Base-by-base conservation (phyloP, 2,329 filamentous ascomycete genomes). In the Diplodia scrobiculata region DNA sequence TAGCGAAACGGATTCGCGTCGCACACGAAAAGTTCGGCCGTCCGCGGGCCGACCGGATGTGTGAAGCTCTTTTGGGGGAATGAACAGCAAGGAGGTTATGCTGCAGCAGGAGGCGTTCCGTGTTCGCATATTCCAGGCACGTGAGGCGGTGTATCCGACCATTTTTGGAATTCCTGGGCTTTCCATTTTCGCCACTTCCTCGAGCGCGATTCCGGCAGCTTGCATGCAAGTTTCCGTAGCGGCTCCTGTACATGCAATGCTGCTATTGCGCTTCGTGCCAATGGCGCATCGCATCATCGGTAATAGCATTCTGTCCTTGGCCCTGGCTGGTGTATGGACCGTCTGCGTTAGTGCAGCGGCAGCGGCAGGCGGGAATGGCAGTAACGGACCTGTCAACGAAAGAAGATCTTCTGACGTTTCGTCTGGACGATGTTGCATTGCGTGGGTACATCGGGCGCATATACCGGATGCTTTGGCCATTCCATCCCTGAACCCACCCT, bases 341-440 rank as follows among this genome's bases (percentile, higher is more conserved):
- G 14, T n/a, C n/a, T 27, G 45, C 29, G 10, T 7, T 50, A 38
- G 58, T 14, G 27, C 29, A 21, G 45, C 58, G 17, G 29, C 17
- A 25, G 34, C 34, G 7, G n/a, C 29, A 19, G 27, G 29, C 21
- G n/a, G 11, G 9, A 10, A 27, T 17, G 13, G 36, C 36, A 14
- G 41, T 25, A 50, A n/a, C 34, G 27, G 32, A n/a, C 19, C 58
- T 36, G 58, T 19, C 17, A 19, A 45, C 25, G 19, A 25, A 17
- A 13, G 29, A 25, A 14, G 38, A 21, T 47, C 48, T 9, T 50
- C 52, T 64, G 34, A 7, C 52, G 48, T 54, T 52, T 45, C 45
- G 60, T 52, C 27, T 54, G 47, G 48, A 53, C 50, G 52, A 72
- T 65, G 72, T 74, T 74, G 72, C 72, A 74, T 74, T 71, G 72